Evolutionary conservation across 2,329 filamentous ascomycete species (phyloP), one percentile per base, ranked within the genome.

Genomic region (Juglanconis juglandina): DNA sequence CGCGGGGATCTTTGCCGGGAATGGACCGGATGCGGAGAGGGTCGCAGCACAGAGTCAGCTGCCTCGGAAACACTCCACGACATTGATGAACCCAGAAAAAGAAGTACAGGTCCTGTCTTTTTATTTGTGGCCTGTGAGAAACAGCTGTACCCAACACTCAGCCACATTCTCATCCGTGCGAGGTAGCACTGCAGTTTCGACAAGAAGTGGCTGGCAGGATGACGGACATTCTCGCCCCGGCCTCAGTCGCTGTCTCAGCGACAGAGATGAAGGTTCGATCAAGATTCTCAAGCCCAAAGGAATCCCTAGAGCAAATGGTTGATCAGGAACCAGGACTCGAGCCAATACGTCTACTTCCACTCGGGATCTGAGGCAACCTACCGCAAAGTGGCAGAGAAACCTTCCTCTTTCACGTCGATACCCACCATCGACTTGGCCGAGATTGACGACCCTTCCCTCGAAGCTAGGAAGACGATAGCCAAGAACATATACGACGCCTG

Each of bases 301-400:
- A 42, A 42, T 14, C 10, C 39, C 4, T 24, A 9, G 30, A 13
- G 7, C 3, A 2, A 11, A 30, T n/a, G 11, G 34, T 32, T 48
- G 17, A 58, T 9, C 13, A 46, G 9, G 4, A 3, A 30, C 6
- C 24, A 46, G 17, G 52, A 70, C 59, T 62, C 65, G 9, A 56
- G 55, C 34, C 55, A 69, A 58, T 70, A 71, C 50, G 69, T 71
- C 7, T 72, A 71, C 59, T 72, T 71, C 53, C 69, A 71, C 52
- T 71, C 70, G 1, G 70, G 70, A n/a, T 62, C 69, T 17, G 68
- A 71, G 56, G 66, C 67, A 5, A 70, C 69, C 1, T 72, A 72
- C 54, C 68, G 70, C 47, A 67, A 69, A 51, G 65, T 72, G 13
- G 61, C 66, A 4, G 66, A 67, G 14, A 64, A 60, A n/a, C 63